Base-by-base conservation (phyloP, 2,329 filamentous ascomycete genomes). In the Hymenoscyphus albidus region DNA sequence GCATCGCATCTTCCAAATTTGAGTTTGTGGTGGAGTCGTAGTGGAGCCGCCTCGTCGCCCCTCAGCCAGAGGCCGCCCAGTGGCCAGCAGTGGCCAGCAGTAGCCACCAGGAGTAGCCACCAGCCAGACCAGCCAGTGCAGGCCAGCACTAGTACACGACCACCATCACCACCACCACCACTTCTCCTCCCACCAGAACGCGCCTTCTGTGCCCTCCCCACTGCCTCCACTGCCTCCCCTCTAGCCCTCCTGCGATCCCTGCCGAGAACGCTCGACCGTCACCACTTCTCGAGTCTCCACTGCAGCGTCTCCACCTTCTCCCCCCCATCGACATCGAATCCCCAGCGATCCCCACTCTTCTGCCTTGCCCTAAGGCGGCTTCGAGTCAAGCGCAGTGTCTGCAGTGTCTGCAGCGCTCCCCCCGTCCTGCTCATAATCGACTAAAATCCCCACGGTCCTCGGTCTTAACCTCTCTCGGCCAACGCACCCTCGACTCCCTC, bases 391-490 rank as follows among this genome's bases (percentile, higher is more conserved):
- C 38, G 54, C 38, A 13, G 42, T 16, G 16, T 5, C 3, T 32
- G 14, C 31, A 13, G 42, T 16, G 16, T 5, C 3, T 32, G 14
- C 31, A 39, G n/a, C 57, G 13, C 35, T 35, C 12, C 18, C 5
- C n/a, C 13, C n/a, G 13, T 56, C 54, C 18, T 6, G 22, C 18
- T 18, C 13, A 57, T 32, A 57, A 32, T 22, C 10, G 7, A 10
- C n/a, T 13, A 27, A 59, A 59, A 22, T 39, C 57, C 57, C 57
- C 57, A 59, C 57, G 57, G 31, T 32, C 69, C 65, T 63, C 57
- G 51, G 65, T 59, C 64, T 66, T 70, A 70, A 66, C 70, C 67
- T 62, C 61, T 71, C 68, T 68, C 62, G 70, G 69, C 58, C 58
- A 40, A 14, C 16, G 9, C 4, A 39, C 18, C 57, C 18, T 59